Conservation (phyloP, 176 grass and related monocot species). For the Oryza meyeriana region DNA sequence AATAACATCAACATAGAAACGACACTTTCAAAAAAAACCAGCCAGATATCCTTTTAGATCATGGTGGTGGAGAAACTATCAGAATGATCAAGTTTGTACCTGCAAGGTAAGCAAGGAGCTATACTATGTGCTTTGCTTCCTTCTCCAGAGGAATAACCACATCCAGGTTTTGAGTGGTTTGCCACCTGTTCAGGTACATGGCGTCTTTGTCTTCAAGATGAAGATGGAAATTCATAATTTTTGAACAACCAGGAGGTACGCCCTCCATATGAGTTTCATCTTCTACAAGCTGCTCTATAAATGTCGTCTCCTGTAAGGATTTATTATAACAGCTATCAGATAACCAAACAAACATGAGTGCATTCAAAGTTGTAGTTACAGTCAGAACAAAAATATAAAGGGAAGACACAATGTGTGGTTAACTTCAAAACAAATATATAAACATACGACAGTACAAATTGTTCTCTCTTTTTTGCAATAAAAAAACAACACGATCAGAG, state of each 20-base stretch:
- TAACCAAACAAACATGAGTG: neutral
- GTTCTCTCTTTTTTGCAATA: neutral
- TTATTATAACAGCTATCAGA: conserved; percentile 27
- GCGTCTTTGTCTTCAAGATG: conserved; percentile 44
- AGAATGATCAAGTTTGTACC: conserved; percentile 21
- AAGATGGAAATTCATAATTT: conserved; percentile 63
- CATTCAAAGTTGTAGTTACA: neutral
- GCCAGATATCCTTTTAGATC: neutral
- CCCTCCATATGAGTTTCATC: conserved; percentile 75
- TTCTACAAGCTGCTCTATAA: conserved; percentile 64
- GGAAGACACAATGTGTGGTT: neutral
- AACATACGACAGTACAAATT: neutral
- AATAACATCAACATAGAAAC: conserved; percentile 10
- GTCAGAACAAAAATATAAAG: neutral
- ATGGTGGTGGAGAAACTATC: neutral
- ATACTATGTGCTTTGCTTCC: neutral
- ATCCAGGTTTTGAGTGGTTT: conserved; percentile 47
- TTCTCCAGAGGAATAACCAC: conserved; percentile 22
- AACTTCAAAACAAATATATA: neutral
- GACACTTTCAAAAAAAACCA: neutral
- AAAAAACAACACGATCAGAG: neutral
- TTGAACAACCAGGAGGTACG: conserved; percentile 51
- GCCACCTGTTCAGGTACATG: conserved; percentile 45
- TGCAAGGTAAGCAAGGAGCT: neutral
- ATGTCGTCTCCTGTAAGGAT: conserved; percentile 53